phyloP scores from a whole-genome alignment of 371 early-diverging fungal species.

The Rhizopus microsporus region DNA sequence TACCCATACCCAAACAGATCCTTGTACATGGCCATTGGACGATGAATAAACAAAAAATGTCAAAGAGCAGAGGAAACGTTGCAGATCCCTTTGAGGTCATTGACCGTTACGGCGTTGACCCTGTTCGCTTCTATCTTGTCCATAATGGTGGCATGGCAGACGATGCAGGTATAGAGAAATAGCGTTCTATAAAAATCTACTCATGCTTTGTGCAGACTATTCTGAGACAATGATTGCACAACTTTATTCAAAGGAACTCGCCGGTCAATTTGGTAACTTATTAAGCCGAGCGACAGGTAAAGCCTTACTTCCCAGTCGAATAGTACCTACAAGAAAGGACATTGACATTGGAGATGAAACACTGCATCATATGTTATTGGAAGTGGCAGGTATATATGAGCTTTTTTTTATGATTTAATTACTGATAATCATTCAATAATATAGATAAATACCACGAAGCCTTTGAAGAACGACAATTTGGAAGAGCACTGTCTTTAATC shows the following conservation, averaged over 20 bases:
- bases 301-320: constrained; percentile 56
- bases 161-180: constrained; percentile 61
- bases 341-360: constrained; percentile 36
- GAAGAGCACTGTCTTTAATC: constrained; percentile 52
- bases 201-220: constrained; percentile 59
- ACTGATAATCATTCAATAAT: neutral
- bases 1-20: constrained; percentile 79
- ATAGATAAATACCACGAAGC: constrained; percentile 35
- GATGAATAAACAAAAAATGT: constrained; percentile 87
- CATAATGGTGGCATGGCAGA: constrained; percentile 88
- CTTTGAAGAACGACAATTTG: constrained; percentile 51
- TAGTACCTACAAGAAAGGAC: constrained; percentile 42
- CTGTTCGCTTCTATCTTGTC: constrained; percentile 89
- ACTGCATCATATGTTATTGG: constrained; percentile 36
- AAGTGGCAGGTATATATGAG: constrained; percentile 44
- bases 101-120: constrained; percentile 76
- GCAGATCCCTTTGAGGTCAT: constrained; percentile 81
- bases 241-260: constrained; percentile 80
- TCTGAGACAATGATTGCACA: constrained; percentile 63
- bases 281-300: constrained; percentile 64
- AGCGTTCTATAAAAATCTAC: neutral
- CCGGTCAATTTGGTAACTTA: constrained; percentile 88
- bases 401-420: neutral
- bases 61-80: constrained; percentile 90
- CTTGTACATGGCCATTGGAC: constrained; percentile 96